Evolutionary conservation across 352 stramenopile species (phyloP).

Genomic region (Proteromonas lacertae): DNA sequence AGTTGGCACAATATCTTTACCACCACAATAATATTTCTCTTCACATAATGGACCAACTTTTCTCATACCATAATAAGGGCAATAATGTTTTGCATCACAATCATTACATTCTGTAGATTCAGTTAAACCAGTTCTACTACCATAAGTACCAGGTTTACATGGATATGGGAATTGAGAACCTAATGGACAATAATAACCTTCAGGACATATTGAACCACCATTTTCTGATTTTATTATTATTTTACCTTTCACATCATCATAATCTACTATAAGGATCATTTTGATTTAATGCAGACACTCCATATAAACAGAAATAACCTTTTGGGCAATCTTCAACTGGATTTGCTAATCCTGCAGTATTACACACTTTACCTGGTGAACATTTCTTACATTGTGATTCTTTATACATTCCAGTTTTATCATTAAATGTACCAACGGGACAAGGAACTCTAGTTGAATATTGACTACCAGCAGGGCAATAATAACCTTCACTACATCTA

Average conservation of each 20-base stretch:
- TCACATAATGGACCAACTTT: constrained; percentile 27
- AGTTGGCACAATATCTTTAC: constrained; percentile 31
- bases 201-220: constrained; percentile 14
- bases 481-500: constrained; percentile 23
- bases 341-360: constrained; percentile 1
- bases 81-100: constrained; percentile 43
- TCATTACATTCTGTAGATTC: constrained; percentile 21
- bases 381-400: constrained; percentile 31
- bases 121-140: constrained; percentile 12
- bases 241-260: too few relatives aligned
- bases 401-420: constrained; percentile 22
- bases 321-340: constrained; percentile 4
- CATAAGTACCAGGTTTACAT: constrained; percentile 7
- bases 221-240: too few relatives aligned
- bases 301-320: constrained; percentile 7
- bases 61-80: constrained; percentile 17
- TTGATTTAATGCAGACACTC: background rate
- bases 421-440: constrained; percentile 26
- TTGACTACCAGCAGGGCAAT: constrained; percentile 19
- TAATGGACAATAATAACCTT: background rate
- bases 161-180: background rate
- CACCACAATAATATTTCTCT: constrained; percentile 46
- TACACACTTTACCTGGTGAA: constrained; percentile 15
- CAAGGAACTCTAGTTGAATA: constrained; percentile 12
- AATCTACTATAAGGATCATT: background rate